Base-by-base conservation (phyloP, 2,329 filamentous ascomycete species). In the Hypoxylon sp. region DNA sequence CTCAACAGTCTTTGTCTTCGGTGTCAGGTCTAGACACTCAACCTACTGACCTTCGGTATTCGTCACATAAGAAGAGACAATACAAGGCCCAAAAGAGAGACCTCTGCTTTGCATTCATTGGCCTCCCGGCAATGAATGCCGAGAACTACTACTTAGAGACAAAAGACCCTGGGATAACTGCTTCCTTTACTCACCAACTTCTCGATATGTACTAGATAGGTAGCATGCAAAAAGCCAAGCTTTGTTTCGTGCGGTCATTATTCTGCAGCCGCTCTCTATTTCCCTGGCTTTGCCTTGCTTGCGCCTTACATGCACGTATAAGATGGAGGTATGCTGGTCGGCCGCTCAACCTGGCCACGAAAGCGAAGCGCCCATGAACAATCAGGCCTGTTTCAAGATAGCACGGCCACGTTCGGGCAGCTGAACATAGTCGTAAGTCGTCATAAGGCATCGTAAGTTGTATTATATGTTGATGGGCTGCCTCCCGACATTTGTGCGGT, bases 321-420 rank as follows among this genome's bases (percentile, higher is more conserved):
- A 46, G 54, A 41, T 62, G 51, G 52, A 32, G 46, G 57, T n/a
- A 14, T 30, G 25, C 50, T 39, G 46, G 23, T 25, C 6, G 57
- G 67, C 19, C 57, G 51, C 52, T 32, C 29, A 51, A 54, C 46
- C 39, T 25, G 67, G 64, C 52, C 63, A 57, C 51, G 51, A 7
- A 65, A 58, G 45, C 57, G 54, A 63, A 63, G 58, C 64, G 64
- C 67, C 52, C 67, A 11, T 65, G 53, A 45, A 51, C 46, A 45
- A 52, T 52, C 51, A 19, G 53, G 46, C 52, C 55, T 51, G 67
- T 70, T 70, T 68, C 64, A 61, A 57, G 34, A 54, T 25, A 59
- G 65, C 65, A 70, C 56, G 62, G 67, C 67, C 67, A 63, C 67
- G n/a, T 55, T 37, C 11, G 16, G 29, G 59, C 37, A 65, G 61